A percentile compares a stretch with the other conserved stretches of the same genome.
Conservation (phyloP, 108 stramenopile genomes). For the Mediolabrus comicus region DNA sequence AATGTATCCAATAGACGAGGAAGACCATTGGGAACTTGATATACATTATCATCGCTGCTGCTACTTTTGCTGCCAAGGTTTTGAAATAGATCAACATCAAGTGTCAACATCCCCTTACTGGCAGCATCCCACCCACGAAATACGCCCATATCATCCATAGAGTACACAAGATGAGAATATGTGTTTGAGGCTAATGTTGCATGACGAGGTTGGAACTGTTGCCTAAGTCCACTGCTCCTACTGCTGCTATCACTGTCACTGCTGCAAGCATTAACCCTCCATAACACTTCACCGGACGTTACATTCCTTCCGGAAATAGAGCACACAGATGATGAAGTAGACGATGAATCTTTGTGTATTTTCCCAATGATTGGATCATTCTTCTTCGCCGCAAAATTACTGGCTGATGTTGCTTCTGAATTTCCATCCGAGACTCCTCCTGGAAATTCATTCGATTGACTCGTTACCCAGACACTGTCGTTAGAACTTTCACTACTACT, state of each 20-base stretch:
- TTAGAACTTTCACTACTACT: too few species aligned
- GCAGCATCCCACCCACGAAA: constrained; percentile 53
- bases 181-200: constrained; percentile 17
- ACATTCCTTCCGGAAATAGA: constrained; percentile 53
- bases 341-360: too few species aligned
- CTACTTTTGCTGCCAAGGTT: constrained; percentile 1
- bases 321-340: too few species aligned
- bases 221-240: neutral
- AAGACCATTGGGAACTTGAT: neutral
- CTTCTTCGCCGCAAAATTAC: neutral
- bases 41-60: neutral
- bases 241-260: neutral
- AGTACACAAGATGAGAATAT: constrained; percentile 21
- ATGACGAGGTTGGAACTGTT: constrained; percentile 17
- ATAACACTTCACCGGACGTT: constrained; percentile 48
- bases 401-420: neutral
- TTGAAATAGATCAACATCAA: constrained; percentile 40
- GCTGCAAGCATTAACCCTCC: constrained; percentile 75
- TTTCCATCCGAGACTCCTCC: constrained; percentile 1
- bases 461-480: constrained; percentile 34
- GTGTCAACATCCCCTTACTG: constrained; percentile 37
- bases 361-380: neutral
- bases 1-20: constrained; percentile 6
- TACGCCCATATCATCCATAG: constrained; percentile 50
- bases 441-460: constrained; percentile 24